Base-by-base conservation (phyloP, 2,329 filamentous ascomycete species). In the Xylaria sp. region DNA sequence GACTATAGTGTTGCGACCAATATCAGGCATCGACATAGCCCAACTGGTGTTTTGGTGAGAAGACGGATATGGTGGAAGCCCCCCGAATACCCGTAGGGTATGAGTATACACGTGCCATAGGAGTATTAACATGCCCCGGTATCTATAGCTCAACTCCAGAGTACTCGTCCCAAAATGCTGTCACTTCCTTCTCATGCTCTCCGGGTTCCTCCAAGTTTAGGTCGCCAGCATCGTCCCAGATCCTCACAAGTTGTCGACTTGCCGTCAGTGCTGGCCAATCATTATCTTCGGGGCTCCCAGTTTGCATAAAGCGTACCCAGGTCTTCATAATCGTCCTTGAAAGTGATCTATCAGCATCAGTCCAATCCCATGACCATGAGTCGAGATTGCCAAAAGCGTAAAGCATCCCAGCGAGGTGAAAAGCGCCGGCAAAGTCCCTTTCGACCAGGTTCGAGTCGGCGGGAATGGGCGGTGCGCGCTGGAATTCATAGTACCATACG, bases 341-440 rank as follows among this genome's bases (percentile, higher is more conserved):
- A 27, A 69, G 66, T 9, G 18, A 25, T 23, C 66, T 47, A 42
- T 69, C 66, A 5, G 51, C 66, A 23, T 66, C 58, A 18, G 51
- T 69, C 66, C 66, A 69, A 18, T 66, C 59, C 66, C 66, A 69
- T 8, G 60, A 25, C 66, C 66, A 63, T 1, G 23, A 27, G 2
- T 66, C 66, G 37, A 69, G 63, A 23, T 65, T 68, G 0, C 66
- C 66, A 59, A 69, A 59, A 1, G 63, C 63, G 18, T 69, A 69
- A 18, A 66, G 27, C 35, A 62, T 32, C 35, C 66, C 66, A 23
- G 16, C 63, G n/a, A 63, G 58, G 50, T 69, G 66, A 23, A 63
- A 69, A 32, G 63, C 63, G 27, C 66, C 63, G 13, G 66, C 66
- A 27, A 62, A 69, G 3, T 55, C 37, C 51, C 8, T 64, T 5